Conservation (phyloP, 2,329 filamentous ascomycete species). For the Remersonia thermophila region DNA sequence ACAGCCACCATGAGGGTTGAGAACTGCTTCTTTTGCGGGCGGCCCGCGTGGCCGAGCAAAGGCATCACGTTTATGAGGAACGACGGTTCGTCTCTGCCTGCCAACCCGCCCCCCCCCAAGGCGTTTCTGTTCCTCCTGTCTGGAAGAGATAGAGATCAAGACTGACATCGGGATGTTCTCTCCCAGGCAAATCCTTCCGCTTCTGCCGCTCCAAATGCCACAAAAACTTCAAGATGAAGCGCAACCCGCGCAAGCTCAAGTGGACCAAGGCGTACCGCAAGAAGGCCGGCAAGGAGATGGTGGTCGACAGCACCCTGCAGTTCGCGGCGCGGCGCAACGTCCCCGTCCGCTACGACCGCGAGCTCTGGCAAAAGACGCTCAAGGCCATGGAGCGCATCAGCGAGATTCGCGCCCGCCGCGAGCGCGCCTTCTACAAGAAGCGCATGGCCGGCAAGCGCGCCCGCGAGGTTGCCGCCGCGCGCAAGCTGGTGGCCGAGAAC, state of each 20-base stretch:
- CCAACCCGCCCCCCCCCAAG: too few species aligned
- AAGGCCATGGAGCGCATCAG: slow-evolving; percentile 82
- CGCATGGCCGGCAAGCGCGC: slow-evolving; percentile 86
- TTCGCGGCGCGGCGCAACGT: slow-evolving; percentile 90
- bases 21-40: slow-evolving; percentile 19
- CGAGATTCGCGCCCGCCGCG: slow-evolving; percentile 72
- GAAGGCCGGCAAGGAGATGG: slow-evolving; percentile 74
- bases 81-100: slow-evolving; percentile 26
- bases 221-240: slow-evolving; percentile 89
- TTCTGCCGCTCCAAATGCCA: slow-evolving; percentile 51
- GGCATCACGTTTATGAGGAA: slow-evolving; percentile 42
- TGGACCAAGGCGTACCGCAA: slow-evolving; percentile 94
- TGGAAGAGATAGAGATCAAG: not conserved
- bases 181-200: slow-evolving; percentile 34
- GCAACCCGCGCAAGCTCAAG: slow-evolving; percentile 90
- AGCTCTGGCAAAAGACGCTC: slow-evolving; percentile 75
- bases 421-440: slow-evolving; percentile 87
- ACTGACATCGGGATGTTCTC: not conserved
- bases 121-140: too few species aligned
- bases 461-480: slow-evolving; percentile 63
- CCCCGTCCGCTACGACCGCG: slow-evolving; percentile 89
- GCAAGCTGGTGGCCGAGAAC: slow-evolving; percentile 83
- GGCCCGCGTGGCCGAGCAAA: slow-evolving; percentile 43
- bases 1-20: slow-evolving; percentile 17
- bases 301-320: slow-evolving; percentile 84